Evolutionary conservation across 768 basidiomycete species (phyloP).

Genomic region (Amanita molliuscula): DNA sequence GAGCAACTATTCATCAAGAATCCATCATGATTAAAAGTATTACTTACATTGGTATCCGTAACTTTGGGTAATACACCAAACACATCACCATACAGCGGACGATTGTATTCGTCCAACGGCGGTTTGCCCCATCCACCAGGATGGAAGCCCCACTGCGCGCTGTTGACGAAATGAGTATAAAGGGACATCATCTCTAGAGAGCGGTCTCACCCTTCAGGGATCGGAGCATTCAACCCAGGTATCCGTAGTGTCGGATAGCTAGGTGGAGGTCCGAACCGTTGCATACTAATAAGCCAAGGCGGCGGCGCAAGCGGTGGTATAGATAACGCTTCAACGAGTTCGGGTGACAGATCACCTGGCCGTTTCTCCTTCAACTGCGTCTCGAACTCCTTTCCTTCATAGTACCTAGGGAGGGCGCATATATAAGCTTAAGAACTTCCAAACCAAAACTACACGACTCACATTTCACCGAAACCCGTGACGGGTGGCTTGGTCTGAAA

Average conservation of each 20-base stretch:
- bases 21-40: background rate
- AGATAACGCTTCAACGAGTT: conserved; percentile 94
- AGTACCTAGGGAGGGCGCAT: conserved; percentile 57
- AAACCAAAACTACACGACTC: conserved; percentile 19
- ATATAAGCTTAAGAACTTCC: conserved; percentile 5
- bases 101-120: conserved; percentile 94
- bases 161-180: conserved; percentile 16
- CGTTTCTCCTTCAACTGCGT: conserved; percentile 94
- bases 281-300: conserved; percentile 99
- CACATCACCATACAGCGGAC: conserved; percentile 96
- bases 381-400: conserved; percentile 99
- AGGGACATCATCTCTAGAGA: conserved; percentile 4
- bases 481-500: conserved; percentile 91
- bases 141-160: conserved; percentile 99
- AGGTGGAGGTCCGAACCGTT: conserved; percentile 96
- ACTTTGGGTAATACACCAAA: conserved; percentile 88
- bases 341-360: conserved; percentile 95
- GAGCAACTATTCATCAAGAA: conserved; percentile 4
- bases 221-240: conserved; percentile 91
- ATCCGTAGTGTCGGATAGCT: conserved; percentile 95
- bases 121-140: conserved; percentile 99
- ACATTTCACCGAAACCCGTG: conserved; percentile 96
- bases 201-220: conserved; percentile 81
- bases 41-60: conserved; percentile 61
- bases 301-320: conserved; percentile 98